A percentile compares a stretch with the other conserved stretches of the same genome.
Conservation (phyloP, 371 early-diverging fungal species). For the Pancytospora philotis region DNA sequence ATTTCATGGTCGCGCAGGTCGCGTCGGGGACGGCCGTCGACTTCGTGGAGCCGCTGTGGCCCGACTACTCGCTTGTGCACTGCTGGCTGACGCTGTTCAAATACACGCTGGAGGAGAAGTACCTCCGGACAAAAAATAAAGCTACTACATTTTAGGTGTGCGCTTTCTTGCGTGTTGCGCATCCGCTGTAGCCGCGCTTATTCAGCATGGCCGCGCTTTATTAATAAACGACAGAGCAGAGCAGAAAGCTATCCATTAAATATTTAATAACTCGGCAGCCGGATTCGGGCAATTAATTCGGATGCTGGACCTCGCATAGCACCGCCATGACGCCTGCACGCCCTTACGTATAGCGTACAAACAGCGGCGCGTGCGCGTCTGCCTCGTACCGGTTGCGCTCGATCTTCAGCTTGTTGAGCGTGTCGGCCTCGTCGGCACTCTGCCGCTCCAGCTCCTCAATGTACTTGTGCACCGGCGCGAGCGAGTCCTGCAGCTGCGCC, state of each 20-base stretch:
- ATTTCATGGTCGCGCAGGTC: slow-evolving; percentile 87
- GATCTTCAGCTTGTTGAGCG: background rate
- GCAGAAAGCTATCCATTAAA: too few relatives aligned
- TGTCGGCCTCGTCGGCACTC: background rate
- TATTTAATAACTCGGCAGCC: too few relatives aligned
- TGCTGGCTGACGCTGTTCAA: slow-evolving; percentile 39
- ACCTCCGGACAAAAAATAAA: slow-evolving; percentile 12
- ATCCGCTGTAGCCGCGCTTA: too few relatives aligned
- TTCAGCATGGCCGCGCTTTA: too few relatives aligned
- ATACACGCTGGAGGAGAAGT: slow-evolving; percentile 43
- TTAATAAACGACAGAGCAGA: too few relatives aligned
- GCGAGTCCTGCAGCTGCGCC: background rate
- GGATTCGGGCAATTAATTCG: too few relatives aligned
- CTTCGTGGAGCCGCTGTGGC: slow-evolving; percentile 56
- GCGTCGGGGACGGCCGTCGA: slow-evolving; percentile 33
- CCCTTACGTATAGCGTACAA: background rate
- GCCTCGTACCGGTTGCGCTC: background rate
- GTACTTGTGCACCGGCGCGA: background rate
- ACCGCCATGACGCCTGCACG: background rate
- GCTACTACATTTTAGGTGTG: too few relatives aligned
- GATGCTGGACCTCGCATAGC: too few relatives aligned
- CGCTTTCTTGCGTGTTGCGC: too few relatives aligned
- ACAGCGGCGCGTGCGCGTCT: slow-evolving; percentile 1
- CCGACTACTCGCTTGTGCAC: slow-evolving; percentile 46
- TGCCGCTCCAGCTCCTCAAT: slow-evolving; percentile 6